Base-by-base conservation (phyloP, 441 rosid species). In the Pelargonium citronellum region DNA sequence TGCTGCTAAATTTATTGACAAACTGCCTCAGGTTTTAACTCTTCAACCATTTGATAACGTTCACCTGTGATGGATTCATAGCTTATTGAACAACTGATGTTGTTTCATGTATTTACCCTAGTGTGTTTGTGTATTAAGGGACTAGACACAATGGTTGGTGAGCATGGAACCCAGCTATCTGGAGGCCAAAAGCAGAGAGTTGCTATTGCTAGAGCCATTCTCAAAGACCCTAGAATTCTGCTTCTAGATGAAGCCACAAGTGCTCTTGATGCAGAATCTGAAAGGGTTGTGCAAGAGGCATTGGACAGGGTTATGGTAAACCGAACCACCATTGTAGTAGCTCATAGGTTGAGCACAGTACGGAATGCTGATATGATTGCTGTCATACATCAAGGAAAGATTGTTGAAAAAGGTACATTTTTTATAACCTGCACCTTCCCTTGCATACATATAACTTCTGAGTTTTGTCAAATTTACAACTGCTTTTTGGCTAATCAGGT, bases 111-210 rank as follows among this genome's bases (percentile, higher is more conserved):
- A 39, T 39, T n/a, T 64, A 64, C 67, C 8, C 6, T 5, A 7
- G 11, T 41, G 41, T 27, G 43, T 62, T 5, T 62, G 8, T 57
- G 64, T 7, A 10, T 58, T 58, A 58, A 57, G 64, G 93, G 93
- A 17, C 83, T 91, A 34, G 84, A 86, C 66, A 89, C 97, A 3
- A 87, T 80, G 89, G 95, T 86, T 0, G 92, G 97, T 0, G 96
- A 91, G 75, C 92, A 86, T 67, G 97, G 93, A 64, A 85, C 85
- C 67, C 91, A 86, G 62, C 74, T 91, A 9, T 92, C 97, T 0
- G 89, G 96, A 0, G 97, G 97, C 51, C 95, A 90, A 70, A 91
- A 91, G 72, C 95, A 90, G 75, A 85, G 97, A 71, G 79, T 91
- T 49, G 96, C 96, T 8, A 87, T 91, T 24, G 92, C 97, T 0